These are phyloP conservation scores for Pseudopyrenochaeta lycopersici DNA, from an alignment of 2,329 filamentous ascomycete genomes.

Conservation along the genomic window DNA sequence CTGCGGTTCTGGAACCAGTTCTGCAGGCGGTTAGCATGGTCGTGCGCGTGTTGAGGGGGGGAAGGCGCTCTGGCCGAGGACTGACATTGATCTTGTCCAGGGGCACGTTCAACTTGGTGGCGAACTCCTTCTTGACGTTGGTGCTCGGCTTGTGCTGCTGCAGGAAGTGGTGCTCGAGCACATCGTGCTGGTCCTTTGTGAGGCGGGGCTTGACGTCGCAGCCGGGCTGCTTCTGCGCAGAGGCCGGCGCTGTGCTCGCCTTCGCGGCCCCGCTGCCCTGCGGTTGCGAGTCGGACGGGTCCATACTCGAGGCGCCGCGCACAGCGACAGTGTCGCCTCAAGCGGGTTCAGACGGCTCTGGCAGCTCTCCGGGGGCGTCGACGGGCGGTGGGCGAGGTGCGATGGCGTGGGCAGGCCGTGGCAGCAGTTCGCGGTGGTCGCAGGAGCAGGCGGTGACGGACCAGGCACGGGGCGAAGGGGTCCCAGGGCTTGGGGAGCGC, in stretches of 20 bases:
- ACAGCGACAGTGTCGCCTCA: conserved; percentile 20
- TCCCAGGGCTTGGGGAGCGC: too few relatives aligned
- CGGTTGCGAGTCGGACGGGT: conserved; percentile 30
- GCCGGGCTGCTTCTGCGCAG: conserved; percentile 35
- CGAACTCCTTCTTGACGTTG: conserved; percentile 60
- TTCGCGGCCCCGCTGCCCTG: conserved; percentile 17
- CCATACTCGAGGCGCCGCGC: conserved; percentile 40
- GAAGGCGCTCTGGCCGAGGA: conserved; percentile 21
- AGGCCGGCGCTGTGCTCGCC: conserved; percentile 24
- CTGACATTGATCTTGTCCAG: conserved; percentile 64
- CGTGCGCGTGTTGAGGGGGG: neutral
- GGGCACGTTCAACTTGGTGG: conserved; percentile 57
- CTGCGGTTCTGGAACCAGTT: conserved; percentile 65
- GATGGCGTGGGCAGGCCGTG: conserved; percentile 2
- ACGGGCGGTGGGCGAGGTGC: neutral
- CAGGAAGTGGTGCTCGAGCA: conserved; percentile 60
- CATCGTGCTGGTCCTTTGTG: conserved; percentile 63
- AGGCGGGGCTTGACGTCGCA: conserved; percentile 61
- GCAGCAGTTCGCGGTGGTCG: neutral
- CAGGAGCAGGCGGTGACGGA: conserved; percentile 14
- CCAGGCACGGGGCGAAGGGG: conserved; percentile 16
- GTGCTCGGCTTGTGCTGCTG: conserved; percentile 61
- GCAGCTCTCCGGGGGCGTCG: conserved; percentile 1
- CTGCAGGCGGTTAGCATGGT: conserved; percentile 49
- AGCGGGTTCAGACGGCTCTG: conserved; percentile 16